These are phyloP conservation scores for Nemania diffusa DNA, from an alignment of 2,329 filamentous ascomycete genomes.

Conservation along the genomic window DNA sequence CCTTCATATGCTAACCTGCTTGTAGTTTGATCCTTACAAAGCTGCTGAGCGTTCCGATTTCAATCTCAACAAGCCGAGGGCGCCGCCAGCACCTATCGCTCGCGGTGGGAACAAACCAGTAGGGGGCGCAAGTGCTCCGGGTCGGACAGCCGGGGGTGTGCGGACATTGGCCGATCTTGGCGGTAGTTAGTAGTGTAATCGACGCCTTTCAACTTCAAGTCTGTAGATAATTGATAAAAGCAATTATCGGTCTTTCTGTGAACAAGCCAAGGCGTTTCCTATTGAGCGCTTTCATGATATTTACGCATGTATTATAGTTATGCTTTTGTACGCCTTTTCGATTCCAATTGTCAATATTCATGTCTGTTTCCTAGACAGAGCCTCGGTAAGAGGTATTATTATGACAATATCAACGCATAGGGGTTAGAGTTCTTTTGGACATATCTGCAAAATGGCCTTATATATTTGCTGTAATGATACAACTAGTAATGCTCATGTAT, in stretches of 20 bases:
- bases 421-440: no score
- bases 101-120: slow-evolving; percentile 44
- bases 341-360: background rate
- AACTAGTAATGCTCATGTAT: no score
- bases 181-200: slow-evolving; percentile 37
- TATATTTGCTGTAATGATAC: no score
- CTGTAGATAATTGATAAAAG: background rate
- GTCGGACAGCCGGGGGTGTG: slow-evolving; percentile 44
- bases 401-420: no score
- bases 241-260: slow-evolving; percentile 19
- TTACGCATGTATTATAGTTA: background rate
- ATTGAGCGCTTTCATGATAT: slow-evolving; percentile 1
- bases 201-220: background rate
- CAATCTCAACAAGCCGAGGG: slow-evolving; percentile 60
- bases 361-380: background rate
- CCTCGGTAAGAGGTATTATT: background rate
- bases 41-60: slow-evolving; percentile 69
- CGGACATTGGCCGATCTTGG: slow-evolving; percentile 66
- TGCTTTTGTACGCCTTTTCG: background rate
- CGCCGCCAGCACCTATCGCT: slow-evolving; percentile 39
- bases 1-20: background rate
- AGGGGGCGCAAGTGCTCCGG: slow-evolving; percentile 42
- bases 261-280: slow-evolving; percentile 13
- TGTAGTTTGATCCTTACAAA: slow-evolving; percentile 70
- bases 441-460: no score